Conservation (phyloP, 140 eudicot genomes). For the Stevia rebaudiana region DNA sequence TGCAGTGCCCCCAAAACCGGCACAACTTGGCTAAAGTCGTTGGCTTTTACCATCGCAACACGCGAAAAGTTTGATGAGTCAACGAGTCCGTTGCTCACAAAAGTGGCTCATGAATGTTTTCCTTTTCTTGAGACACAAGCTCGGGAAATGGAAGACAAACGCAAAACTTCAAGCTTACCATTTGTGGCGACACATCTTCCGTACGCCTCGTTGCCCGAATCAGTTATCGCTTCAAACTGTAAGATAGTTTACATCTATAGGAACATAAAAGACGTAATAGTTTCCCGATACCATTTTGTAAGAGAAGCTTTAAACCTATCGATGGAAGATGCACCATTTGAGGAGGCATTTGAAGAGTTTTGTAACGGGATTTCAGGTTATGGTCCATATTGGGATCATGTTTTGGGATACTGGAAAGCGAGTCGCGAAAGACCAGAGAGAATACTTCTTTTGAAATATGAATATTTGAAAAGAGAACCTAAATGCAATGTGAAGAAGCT, state of each 20-base stretch:
- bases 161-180: not conserved
- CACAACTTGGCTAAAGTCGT: conserved; percentile 3
- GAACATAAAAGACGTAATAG: not conserved
- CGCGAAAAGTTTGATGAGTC: not conserved
- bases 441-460: not conserved
- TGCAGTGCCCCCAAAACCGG: conserved; percentile 1
- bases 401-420: conserved; percentile 3
- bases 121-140: not conserved
- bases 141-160: not conserved
- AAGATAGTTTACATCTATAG: conserved; percentile 4
- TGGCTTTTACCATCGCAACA: not conserved
- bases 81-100: not conserved
- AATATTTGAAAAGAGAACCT: not conserved
- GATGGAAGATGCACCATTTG: conserved; percentile 1
- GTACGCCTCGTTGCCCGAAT: not conserved
- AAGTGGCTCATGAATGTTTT: not conserved
- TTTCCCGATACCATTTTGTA: not conserved
- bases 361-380: not conserved
- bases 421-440: not conserved
- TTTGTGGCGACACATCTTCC: not conserved
- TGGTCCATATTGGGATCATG: conserved; percentile 1
- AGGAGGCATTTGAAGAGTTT: not conserved
- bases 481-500: not conserved
- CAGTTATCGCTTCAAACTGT: not conserved
- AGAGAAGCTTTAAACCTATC: not conserved